Conservation (phyloP, 768 basidiomycete genomes). For the Tricholoma sp. region DNA sequence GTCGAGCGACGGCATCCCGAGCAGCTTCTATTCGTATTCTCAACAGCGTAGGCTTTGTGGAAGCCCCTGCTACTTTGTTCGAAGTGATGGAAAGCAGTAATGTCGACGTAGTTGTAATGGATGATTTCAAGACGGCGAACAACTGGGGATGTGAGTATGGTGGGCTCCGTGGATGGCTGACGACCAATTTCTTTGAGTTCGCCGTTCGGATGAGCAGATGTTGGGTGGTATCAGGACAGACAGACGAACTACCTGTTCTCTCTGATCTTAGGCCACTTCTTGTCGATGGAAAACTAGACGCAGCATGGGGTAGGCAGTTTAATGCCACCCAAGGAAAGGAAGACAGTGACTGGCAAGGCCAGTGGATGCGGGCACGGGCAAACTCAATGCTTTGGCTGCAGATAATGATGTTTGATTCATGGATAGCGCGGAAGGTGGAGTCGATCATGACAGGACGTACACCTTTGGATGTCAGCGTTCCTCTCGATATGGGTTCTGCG, state of each 20-base stretch:
- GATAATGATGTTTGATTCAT: constrained; percentile 16
- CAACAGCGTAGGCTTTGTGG: neutral
- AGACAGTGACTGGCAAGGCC: neutral
- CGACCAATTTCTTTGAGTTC: constrained; percentile 9
- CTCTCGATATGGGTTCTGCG: constrained; percentile 4
- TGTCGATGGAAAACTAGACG: neutral
- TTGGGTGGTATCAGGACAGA: constrained; percentile 3
- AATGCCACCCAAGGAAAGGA: neutral
- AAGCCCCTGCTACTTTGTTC: neutral
- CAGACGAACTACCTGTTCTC: constrained; percentile 10
- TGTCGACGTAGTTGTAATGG: constrained; percentile 3
- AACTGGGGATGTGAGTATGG: constrained; percentile 16
- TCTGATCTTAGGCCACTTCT: neutral
- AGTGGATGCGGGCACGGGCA: constrained; percentile 6
- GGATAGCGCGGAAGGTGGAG: constrained; percentile 14
- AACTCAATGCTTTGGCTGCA: constrained; percentile 14
- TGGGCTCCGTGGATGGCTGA: constrained; percentile 14
- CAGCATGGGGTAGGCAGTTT: neutral
- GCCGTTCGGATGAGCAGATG: constrained; percentile 2
- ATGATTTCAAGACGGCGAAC: constrained; percentile 13
- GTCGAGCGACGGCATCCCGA: neutral
- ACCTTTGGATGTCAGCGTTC: constrained; percentile 8
- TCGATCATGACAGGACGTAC: constrained; percentile 4
- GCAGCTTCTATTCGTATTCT: neutral
- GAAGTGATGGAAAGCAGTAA: neutral